Conservation (phyloP, 2,329 filamentous ascomycete genomes). For the Aspergillus fructus region DNA sequence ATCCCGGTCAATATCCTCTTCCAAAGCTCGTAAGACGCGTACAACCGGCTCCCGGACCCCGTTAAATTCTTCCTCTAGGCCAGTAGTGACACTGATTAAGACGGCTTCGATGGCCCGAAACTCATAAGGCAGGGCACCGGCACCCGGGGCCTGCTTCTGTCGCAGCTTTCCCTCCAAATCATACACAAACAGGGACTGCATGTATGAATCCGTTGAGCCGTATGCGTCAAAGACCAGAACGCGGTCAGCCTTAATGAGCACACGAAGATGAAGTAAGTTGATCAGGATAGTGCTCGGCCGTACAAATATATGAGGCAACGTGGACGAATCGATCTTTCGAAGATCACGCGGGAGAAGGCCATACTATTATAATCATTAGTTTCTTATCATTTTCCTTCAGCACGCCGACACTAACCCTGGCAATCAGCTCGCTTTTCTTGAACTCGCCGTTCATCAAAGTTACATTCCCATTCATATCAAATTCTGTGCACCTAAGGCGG, state of each 20-base stretch:
- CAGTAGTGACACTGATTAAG: slow-evolving; percentile 86
- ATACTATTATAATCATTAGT: slow-evolving; percentile 57
- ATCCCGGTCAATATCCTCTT: slow-evolving; percentile 94
- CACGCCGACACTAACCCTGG: slow-evolving; percentile 62
- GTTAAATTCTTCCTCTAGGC: slow-evolving; percentile 91
- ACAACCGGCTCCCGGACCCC: slow-evolving; percentile 90
- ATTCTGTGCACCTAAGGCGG: slow-evolving; percentile 87
- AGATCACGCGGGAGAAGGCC: slow-evolving; percentile 90
- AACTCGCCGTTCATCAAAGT: slow-evolving; percentile 94
- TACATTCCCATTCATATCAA: slow-evolving; percentile 88
- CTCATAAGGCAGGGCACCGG: slow-evolving; percentile 78
- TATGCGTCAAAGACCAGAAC: slow-evolving; percentile 96
- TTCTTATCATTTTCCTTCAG: background rate
- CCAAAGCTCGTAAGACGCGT: slow-evolving; percentile 80
- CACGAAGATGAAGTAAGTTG: slow-evolving; percentile 92
- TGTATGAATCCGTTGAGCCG: slow-evolving; percentile 89
- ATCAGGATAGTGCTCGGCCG: slow-evolving; percentile 90
- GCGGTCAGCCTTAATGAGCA: slow-evolving; percentile 90
- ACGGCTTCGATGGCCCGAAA: slow-evolving; percentile 95
- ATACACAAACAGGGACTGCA: slow-evolving; percentile 97
- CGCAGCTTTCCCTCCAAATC: slow-evolving; percentile 90
- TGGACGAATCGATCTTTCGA: slow-evolving; percentile 95
- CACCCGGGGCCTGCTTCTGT: slow-evolving; percentile 62
- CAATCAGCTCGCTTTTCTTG: slow-evolving; percentile 95
- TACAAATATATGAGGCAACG: slow-evolving; percentile 91